These are phyloP conservation scores for Naganishia friedmannii DNA, from an alignment of 768 basidiomycete species.

Conservation along the genomic window DNA sequence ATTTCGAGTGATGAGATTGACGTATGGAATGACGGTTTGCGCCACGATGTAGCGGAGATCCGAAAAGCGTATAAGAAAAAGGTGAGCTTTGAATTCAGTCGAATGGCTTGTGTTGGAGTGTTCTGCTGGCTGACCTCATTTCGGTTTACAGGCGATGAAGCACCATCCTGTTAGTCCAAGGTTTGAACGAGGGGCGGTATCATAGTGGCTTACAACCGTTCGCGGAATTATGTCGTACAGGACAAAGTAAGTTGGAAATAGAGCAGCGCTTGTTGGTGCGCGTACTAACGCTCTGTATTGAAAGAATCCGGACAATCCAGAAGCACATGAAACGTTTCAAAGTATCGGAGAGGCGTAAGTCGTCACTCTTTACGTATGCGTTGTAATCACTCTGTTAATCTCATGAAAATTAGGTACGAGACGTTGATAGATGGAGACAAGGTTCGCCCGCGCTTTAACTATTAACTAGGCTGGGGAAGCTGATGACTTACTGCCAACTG, in stretches of 20 bases:
- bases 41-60: constrained; percentile 62
- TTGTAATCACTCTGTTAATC: not conserved
- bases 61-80: constrained; percentile 92
- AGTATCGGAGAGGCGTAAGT: constrained; percentile 22
- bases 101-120: constrained; percentile 1
- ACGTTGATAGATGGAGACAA: constrained; percentile 18
- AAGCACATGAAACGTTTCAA: constrained; percentile 55
- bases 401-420: not conserved
- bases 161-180: constrained; percentile 47
- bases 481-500: not conserved
- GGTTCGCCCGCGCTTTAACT: not conserved
- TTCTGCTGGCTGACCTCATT: constrained; percentile 34
- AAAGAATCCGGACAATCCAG: constrained; percentile 83
- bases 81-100: constrained; percentile 55
- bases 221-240: not conserved
- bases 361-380: not conserved
- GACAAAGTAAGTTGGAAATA: constrained; percentile 4
- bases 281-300: not conserved
- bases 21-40: not conserved
- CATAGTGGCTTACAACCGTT: not conserved
- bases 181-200: not conserved
- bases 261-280: not conserved
- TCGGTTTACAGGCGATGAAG: constrained; percentile 60
- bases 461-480: not conserved
- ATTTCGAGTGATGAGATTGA: not conserved